Conservation (phyloP, 345 rosid species). For the Melaleuca quinquenervia region DNA sequence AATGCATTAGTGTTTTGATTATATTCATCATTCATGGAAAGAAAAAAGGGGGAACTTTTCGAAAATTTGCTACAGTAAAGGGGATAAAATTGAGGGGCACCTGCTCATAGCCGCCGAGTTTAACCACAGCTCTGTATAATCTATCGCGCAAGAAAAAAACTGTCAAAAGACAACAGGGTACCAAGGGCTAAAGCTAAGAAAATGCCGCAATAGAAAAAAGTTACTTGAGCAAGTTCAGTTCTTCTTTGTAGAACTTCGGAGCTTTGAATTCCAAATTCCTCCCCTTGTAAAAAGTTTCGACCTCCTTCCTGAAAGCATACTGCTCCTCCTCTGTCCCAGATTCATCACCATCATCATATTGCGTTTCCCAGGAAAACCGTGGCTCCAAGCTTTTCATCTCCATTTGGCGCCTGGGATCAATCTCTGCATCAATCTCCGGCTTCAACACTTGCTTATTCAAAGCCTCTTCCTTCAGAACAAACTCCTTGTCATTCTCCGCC, state of each 20-base stretch:
- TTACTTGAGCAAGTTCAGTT: slow-evolving; percentile 51
- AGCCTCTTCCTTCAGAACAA: slow-evolving; percentile 1
- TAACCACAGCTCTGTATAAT: slow-evolving; percentile 59
- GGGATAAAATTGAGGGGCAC: slow-evolving; percentile 14
- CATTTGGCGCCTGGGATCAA: neutral
- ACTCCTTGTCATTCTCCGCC: neutral
- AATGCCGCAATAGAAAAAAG: neutral
- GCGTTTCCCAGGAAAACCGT: slow-evolving; percentile 26
- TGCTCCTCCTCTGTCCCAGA: slow-evolving; percentile 54
- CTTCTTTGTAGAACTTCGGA: slow-evolving; percentile 63
- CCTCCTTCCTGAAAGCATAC: slow-evolving; percentile 42
- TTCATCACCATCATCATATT: slow-evolving; percentile 26
- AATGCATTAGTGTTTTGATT: neutral
- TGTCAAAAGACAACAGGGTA: neutral
- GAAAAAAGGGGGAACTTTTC: neutral
- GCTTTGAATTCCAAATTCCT: slow-evolving; percentile 42
- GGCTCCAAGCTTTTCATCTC: slow-evolving; percentile 2
- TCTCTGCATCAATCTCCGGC: slow-evolving; percentile 1
- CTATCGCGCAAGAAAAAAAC: slow-evolving; percentile 5
- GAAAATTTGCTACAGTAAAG: neutral
- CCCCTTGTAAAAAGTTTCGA: slow-evolving; percentile 40
- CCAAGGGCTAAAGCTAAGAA: neutral
- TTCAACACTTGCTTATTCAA: slow-evolving; percentile 5
- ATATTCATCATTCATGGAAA: neutral
- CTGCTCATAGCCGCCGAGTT: slow-evolving; percentile 63